Conservation (phyloP, 2,329 filamentous ascomycete genomes). For the Fusarium nurragi region DNA sequence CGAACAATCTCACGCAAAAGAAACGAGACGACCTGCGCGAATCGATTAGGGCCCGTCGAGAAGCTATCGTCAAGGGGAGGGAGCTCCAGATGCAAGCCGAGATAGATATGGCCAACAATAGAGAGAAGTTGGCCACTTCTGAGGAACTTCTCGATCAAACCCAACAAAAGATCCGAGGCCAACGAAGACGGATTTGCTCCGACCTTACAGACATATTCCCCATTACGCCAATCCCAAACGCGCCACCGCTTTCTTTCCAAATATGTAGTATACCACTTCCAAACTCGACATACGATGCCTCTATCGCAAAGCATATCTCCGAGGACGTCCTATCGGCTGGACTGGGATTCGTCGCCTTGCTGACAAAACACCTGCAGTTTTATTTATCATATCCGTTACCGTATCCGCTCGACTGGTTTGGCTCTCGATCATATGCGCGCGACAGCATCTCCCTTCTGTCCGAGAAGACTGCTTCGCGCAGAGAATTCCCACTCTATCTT, state of each 20-base stretch:
- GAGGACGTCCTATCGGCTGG: conserved; percentile 82
- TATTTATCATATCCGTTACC: conserved; percentile 83
- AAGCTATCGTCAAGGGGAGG: conserved; percentile 73
- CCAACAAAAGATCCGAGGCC: conserved; percentile 77
- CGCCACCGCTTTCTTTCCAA: conserved; percentile 78
- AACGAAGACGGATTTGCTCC: conserved; percentile 86
- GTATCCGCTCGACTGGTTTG: conserved; percentile 78
- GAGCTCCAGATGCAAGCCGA: conserved; percentile 66
- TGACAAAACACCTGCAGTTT: conserved; percentile 79
- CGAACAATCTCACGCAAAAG: conserved; percentile 68
- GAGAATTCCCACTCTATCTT: conserved; percentile 83
- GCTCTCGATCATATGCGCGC: conserved; percentile 78
- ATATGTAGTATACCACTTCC: conserved; percentile 83
- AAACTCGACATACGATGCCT: conserved; percentile 77
- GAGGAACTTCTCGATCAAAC: conserved; percentile 64
- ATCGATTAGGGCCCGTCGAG: conserved; percentile 71
- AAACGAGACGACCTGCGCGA: conserved; percentile 73
- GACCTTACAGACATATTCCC: conserved; percentile 83
- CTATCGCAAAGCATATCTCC: conserved; percentile 57
- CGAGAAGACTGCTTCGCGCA: conserved; percentile 60
- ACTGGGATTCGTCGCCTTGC: conserved; percentile 79
- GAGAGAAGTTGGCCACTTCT: conserved; percentile 66
- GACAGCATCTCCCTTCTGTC: conserved; percentile 74
- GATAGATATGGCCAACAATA: conserved; percentile 69
- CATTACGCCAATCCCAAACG: conserved; percentile 70